Conservation (phyloP, 805 yeast species). For the Metschnikowia cerradonensis region DNA sequence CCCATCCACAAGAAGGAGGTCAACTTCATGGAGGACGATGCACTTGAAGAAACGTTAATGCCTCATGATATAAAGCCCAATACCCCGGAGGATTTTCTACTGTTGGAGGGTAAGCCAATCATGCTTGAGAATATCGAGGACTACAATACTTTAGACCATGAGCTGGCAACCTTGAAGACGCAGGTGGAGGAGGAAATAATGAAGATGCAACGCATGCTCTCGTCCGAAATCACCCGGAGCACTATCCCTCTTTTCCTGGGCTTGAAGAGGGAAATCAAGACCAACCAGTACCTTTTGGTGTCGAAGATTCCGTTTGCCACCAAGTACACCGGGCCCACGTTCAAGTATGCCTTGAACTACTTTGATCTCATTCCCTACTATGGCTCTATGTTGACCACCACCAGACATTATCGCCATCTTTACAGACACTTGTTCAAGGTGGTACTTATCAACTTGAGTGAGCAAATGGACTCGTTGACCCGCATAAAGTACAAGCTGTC, state of each 20-base stretch:
- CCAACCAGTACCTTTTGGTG: constrained; percentile 27
- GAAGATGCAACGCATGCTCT: constrained; percentile 22
- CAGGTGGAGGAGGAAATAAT: constrained; percentile 27
- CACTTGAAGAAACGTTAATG: constrained; percentile 14
- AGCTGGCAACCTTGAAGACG: constrained; percentile 17
- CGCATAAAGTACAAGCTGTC: constrained; percentile 34
- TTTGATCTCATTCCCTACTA: constrained; percentile 36
- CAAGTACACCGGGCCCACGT: constrained; percentile 16
- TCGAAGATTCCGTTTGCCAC: constrained; percentile 13
- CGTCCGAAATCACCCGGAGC: constrained; percentile 26
- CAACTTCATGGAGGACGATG: constrained; percentile 27
- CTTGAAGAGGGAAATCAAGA: constrained; percentile 18
- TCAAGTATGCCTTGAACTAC: constrained; percentile 27
- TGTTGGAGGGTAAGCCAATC: constrained; percentile 21
- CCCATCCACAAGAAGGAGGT: constrained; percentile 35
- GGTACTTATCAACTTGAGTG: constrained; percentile 34
- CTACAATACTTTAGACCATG: constrained; percentile 20
- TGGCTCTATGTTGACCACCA: constrained; percentile 23
- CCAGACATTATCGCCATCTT: constrained; percentile 22
- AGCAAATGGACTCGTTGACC: constrained; percentile 34
- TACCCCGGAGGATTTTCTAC: constrained; percentile 12
- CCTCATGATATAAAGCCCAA: constrained; percentile 17
- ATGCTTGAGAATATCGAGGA: constrained; percentile 26
- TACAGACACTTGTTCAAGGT: constrained; percentile 34
- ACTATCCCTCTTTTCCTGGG: constrained; percentile 15